phyloP scores from a whole-genome alignment of 1,284 basidiomycete genomes.

The Grifola frondosa region DNA sequence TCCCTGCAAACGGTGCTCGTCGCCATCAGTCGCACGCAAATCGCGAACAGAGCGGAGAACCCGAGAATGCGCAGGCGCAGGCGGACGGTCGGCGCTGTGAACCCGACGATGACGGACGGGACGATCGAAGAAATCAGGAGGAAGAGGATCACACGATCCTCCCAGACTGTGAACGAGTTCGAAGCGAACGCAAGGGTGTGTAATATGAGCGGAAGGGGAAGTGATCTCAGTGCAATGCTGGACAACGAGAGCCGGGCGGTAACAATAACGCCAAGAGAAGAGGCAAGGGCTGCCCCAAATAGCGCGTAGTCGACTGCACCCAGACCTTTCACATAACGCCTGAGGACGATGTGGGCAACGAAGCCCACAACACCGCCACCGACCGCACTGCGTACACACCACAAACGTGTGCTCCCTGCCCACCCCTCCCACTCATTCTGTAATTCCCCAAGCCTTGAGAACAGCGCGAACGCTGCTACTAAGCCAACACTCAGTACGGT shows the following conservation, averaged over 20 bases:
- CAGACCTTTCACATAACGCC: conserved; percentile 41
- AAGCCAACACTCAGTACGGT: conserved; percentile 48
- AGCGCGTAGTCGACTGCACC: conserved; percentile 43
- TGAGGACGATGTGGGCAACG: conserved; percentile 33
- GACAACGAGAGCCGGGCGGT: conserved; percentile 34
- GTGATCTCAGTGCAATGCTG: conserved; percentile 32
- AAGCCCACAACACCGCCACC: conserved; percentile 46
- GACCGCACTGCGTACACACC: conserved; percentile 35
- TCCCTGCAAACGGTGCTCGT: conserved; percentile 88
- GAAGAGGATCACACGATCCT: conserved; percentile 82
- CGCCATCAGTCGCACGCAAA: conserved; percentile 74
- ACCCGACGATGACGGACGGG: conserved; percentile 56
- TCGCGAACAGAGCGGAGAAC: conserved; percentile 65
- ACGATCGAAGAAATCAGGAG: conserved; percentile 67
- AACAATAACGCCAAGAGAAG: conserved; percentile 40
- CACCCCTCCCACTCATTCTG: conserved; percentile 43
- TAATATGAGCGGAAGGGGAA: conserved; percentile 55
- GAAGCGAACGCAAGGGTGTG: conserved; percentile 79
- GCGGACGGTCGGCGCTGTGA: conserved; percentile 63
- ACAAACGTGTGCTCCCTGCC: conserved; percentile 33
- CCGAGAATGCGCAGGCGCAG: conserved; percentile 77
- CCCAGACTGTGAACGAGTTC: conserved; percentile 96
- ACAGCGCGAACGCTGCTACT: conserved; percentile 49
- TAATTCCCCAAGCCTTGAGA: conserved; percentile 39
- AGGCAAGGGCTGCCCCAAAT: conserved; percentile 43